These are phyloP conservation scores for Ustilago tritici DNA, from an alignment of 1,284 basidiomycete genomes.

Conservation along the genomic window DNA sequence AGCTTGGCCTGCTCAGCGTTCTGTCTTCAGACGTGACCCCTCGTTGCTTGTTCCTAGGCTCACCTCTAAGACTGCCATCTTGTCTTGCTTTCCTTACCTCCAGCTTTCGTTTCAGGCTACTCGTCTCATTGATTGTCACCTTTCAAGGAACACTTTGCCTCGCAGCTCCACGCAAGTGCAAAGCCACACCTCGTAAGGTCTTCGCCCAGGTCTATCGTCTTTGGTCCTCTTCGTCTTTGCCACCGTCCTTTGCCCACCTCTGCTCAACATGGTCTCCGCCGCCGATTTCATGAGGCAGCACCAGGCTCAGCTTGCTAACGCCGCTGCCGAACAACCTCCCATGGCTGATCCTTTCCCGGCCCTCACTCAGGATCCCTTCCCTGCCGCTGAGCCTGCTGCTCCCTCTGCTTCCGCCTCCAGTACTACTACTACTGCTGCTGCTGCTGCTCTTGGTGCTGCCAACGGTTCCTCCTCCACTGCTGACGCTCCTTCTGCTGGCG, in stretches of 20 bases:
- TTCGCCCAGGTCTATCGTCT: conserved; percentile 45
- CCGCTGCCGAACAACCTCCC: conserved; percentile 48
- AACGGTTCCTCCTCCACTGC: conserved; percentile 15
- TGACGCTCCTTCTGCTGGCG: not conserved
- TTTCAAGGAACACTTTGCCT: not conserved
- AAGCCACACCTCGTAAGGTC: not conserved
- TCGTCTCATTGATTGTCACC: conserved; percentile 2
- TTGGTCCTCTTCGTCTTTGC: conserved; percentile 48
- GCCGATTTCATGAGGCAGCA: conserved; percentile 65
- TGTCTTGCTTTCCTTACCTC: not conserved
- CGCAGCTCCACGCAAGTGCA: conserved; percentile 4
- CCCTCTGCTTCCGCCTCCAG: conserved; percentile 13
- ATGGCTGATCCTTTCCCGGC: conserved; percentile 66
- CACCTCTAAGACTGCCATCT: not conserved
- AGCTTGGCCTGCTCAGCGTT: not conserved
- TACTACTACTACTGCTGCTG: conserved; percentile 18
- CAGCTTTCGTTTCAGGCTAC: conserved; percentile 6
- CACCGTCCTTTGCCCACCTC: conserved; percentile 29
- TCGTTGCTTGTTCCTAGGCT: not conserved
- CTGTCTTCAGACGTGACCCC: not conserved
- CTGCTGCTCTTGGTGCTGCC: conserved; percentile 16
- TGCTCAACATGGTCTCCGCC: conserved; percentile 56
- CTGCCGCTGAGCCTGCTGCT: conserved; percentile 33
- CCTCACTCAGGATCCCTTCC: conserved; percentile 62
- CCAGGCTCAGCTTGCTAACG: conserved; percentile 37